Conservation (phyloP, 2,329 filamentous ascomycete genomes). For the Trichoderma breve region DNA sequence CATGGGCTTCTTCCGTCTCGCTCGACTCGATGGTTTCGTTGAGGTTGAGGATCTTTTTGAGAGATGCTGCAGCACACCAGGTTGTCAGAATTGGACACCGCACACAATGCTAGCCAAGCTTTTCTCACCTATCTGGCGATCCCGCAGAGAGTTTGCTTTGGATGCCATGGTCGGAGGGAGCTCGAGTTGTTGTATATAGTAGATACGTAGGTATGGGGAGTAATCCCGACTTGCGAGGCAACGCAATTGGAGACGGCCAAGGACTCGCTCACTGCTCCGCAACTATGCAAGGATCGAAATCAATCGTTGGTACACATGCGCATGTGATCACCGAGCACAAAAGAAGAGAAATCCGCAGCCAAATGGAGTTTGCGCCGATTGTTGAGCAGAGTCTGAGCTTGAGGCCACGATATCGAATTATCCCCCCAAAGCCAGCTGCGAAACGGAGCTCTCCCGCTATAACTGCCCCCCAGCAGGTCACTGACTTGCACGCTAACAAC, state of each 20-base stretch:
- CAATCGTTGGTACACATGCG: slow-evolving; percentile 1
- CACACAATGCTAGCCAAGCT: too few species aligned
- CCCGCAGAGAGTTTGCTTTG: slow-evolving; percentile 47
- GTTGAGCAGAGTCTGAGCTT: slow-evolving; percentile 13
- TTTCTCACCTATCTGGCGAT: slow-evolving; percentile 49
- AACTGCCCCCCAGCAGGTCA: slow-evolving; percentile 8
- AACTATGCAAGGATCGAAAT: neutral
- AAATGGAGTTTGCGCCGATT: neutral
- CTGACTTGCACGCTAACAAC: neutral
- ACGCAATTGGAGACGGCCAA: neutral
- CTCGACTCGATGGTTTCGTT: slow-evolving; percentile 69
- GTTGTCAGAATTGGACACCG: neutral
- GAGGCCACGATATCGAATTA: slow-evolving; percentile 26
- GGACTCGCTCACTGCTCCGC: slow-evolving; percentile 12
- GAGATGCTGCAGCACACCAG: slow-evolving; percentile 62
- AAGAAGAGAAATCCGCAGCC: neutral
- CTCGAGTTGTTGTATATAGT: neutral
- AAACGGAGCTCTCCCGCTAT: slow-evolving; percentile 14
- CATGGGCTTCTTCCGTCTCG: slow-evolving; percentile 60
- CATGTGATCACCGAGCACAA: neutral
- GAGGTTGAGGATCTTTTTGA: slow-evolving; percentile 93
- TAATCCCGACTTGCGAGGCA: neutral
- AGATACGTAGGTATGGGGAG: neutral
- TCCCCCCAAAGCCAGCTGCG: neutral
- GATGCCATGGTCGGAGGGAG: slow-evolving; percentile 40